Base-by-base conservation (phyloP, 345 rosid species). In the Odontarrhena argentea region DNA sequence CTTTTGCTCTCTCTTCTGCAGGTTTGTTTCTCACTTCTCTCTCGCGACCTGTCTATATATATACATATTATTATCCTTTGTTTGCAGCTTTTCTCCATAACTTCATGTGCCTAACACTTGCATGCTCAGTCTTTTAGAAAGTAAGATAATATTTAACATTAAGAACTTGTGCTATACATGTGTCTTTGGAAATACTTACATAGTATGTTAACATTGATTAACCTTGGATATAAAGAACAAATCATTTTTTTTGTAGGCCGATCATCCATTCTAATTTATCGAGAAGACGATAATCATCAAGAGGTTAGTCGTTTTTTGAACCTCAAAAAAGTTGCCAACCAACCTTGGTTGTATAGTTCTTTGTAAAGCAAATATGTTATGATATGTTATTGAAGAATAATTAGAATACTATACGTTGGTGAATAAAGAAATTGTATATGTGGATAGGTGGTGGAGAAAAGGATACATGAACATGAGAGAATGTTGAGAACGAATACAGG, bases 391-490 rank as follows among this genome's bases (percentile, higher is more conserved):
- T 67, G 41, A 47, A 57, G 41, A 68, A 38, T 15, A 13, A 45
- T 15, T 24, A 35, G 10, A 12, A 30, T 41, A 26, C 6, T 52
- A 11, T 24, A 45, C 55, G 48, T 63, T 56, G 59, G 64, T 47
- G 55, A 63, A 18, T 18, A 45, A 51, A 15, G 37, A 12, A 35
- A 28, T 34, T 37, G 0, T 38, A 24, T 24, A 8, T 63, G 62
- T 64, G 67, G 46, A 43, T 37, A 75, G 34, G 74, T 66, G 35
- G 77, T 59, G 14, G 74, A n/a, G 9, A 41, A 59, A 14, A 55
- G 44, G 5, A 54, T 84, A 30, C 87, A 82, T 53, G 96, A 85
- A 30, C 87, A 82, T 28, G 96, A 85, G 71, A 85, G 96, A 81
- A 35, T 91, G 10, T 74, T 87, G 46, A 83, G 60, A 60, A 87